Percentiles rank a stretch among this genome's conserved stretches.
phyloP scores from a whole-genome alignment of 441 rosid species.

The Erodium texanum region DNA sequence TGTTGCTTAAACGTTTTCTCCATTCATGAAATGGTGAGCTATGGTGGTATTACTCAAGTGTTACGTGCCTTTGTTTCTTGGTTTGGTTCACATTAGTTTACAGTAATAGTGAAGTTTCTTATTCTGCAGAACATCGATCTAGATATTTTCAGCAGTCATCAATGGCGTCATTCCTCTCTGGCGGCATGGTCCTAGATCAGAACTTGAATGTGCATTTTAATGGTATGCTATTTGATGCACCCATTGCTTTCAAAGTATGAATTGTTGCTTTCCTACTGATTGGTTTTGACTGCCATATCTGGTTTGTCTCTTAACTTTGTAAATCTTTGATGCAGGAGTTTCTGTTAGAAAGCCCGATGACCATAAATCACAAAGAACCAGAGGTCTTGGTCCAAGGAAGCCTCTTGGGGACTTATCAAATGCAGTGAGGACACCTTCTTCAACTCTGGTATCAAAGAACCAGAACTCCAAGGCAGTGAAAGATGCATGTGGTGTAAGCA shows the following conservation, averaged over 20 bases:
- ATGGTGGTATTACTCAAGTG: not conserved
- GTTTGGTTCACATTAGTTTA: not conserved
- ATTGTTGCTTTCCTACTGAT: not conserved
- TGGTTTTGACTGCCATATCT: conserved; percentile 3
- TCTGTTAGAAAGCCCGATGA: conserved; percentile 28
- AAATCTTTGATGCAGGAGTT: conserved; percentile 17
- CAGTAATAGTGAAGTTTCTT: too few relatives aligned
- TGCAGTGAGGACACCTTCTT: conserved; percentile 30
- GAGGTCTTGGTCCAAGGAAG: conserved; percentile 39
- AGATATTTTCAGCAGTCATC: not conserved
- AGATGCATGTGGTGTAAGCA: conserved; percentile 19
- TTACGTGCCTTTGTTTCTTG: conserved; percentile 11
- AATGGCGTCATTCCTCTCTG: conserved; percentile 27
- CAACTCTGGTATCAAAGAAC: too few relatives aligned
- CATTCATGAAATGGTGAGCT: not conserved
- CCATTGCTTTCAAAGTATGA: too few relatives aligned
- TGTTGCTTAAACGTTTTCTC: not conserved
- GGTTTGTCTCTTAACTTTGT: not conserved
- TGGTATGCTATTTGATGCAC: conserved; percentile 19
- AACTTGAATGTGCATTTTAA: conserved; percentile 24
- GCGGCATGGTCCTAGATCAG: conserved; percentile 32
- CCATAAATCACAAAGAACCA: conserved; percentile 35
- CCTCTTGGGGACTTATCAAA: conserved; percentile 63
- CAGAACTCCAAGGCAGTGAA: too few relatives aligned
- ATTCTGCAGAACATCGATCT: too few relatives aligned